Percentiles rank a stretch among this genome's conserved stretches.
These are phyloP conservation scores for Oryza longistaminata DNA, from an alignment of 176 grass and related monocot genomes.

Conservation along the genomic window DNA sequence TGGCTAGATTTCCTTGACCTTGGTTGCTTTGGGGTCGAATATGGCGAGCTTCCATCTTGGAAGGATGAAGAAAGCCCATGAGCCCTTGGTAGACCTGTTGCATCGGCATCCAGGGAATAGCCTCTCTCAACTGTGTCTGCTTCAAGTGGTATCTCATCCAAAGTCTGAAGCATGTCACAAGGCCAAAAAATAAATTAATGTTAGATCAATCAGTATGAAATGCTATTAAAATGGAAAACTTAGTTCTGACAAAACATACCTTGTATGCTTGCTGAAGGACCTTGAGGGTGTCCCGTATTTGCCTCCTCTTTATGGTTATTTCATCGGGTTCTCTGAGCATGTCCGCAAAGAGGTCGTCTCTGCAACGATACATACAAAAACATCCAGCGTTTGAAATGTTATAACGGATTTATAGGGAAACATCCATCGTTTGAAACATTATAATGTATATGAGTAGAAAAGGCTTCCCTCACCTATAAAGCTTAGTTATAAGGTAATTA, in stretches of 20 bases:
- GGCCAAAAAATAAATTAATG: neutral
- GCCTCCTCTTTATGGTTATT: slow-evolving; percentile 79
- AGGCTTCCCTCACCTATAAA: slow-evolving; percentile 67
- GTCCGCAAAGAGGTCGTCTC: slow-evolving; percentile 75
- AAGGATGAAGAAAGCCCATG: slow-evolving; percentile 58
- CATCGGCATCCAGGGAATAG: slow-evolving; percentile 63
- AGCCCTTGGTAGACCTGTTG: slow-evolving; percentile 62
- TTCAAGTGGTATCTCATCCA: slow-evolving; percentile 96
- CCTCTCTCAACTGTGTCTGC: slow-evolving; percentile 90
- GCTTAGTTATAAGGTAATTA: slow-evolving; percentile 84
- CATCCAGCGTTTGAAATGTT: slow-evolving; percentile 5
- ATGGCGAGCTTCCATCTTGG: slow-evolving; percentile 52
- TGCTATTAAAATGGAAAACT: neutral
- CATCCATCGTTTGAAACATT: slow-evolving; percentile 9
- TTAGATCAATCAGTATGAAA: slow-evolving; percentile 23
- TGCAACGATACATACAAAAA: slow-evolving; percentile 31
- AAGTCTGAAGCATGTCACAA: slow-evolving; percentile 54
- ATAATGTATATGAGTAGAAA: slow-evolving; percentile 24
- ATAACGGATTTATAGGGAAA: neutral
- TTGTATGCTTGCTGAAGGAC: slow-evolving; percentile 94
- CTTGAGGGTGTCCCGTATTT: slow-evolving; percentile 69
- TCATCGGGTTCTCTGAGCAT: slow-evolving; percentile 97
- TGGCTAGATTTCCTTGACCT: slow-evolving; percentile 58
- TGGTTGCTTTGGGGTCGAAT: slow-evolving; percentile 56
- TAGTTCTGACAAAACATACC: slow-evolving; percentile 39